Percentiles rank a stretch among this genome's conserved stretches.
Conservation (phyloP, 495 filamentous ascomycete genomes). For the Aspergillus sclerotiicarbonarius region DNA sequence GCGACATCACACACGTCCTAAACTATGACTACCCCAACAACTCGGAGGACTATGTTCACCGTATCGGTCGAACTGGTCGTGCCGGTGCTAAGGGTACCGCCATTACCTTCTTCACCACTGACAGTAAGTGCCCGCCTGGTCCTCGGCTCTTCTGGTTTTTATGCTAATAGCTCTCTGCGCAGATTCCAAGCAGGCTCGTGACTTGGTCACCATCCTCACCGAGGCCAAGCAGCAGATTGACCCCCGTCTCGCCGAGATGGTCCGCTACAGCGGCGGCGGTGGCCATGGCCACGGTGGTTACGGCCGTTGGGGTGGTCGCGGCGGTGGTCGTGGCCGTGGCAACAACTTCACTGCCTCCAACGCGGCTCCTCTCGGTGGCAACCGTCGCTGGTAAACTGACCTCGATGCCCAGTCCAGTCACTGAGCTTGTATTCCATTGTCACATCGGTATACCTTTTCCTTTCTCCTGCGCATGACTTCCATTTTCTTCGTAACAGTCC, state of each 20-base stretch:
- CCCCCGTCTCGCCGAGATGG: slow-evolving; percentile 92
- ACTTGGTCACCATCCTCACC: slow-evolving; percentile 85
- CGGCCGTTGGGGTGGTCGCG: slow-evolving; percentile 59
- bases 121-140: slow-evolving; percentile 65
- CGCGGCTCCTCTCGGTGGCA: slow-evolving; percentile 59
- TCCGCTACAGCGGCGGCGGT: slow-evolving; percentile 85
- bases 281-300: slow-evolving; percentile 71
- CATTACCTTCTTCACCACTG: slow-evolving; percentile 95
- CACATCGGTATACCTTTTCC: slow-evolving; percentile 37
- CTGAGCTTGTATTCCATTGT: slow-evolving; percentile 32
- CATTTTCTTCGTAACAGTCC: slow-evolving; percentile 39
- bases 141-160: slow-evolving; percentile 1
- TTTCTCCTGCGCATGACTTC: slow-evolving; percentile 24
- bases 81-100: slow-evolving; percentile 87
- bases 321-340: slow-evolving; percentile 53
- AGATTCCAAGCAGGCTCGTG: slow-evolving; percentile 97
- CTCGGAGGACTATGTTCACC: slow-evolving; percentile 98
- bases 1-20: slow-evolving; percentile 99
- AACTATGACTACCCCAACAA: slow-evolving; percentile 99
- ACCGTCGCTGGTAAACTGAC: slow-evolving; percentile 57
- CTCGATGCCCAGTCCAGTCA: slow-evolving; percentile 23
- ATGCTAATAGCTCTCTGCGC: slow-evolving; percentile 28
- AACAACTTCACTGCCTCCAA: slow-evolving; percentile 62
- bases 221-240: slow-evolving; percentile 99
- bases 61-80: slow-evolving; percentile 91